phyloP scores from a whole-genome alignment of 495 filamentous ascomycete species.

The Usnea hakonensis region DNA sequence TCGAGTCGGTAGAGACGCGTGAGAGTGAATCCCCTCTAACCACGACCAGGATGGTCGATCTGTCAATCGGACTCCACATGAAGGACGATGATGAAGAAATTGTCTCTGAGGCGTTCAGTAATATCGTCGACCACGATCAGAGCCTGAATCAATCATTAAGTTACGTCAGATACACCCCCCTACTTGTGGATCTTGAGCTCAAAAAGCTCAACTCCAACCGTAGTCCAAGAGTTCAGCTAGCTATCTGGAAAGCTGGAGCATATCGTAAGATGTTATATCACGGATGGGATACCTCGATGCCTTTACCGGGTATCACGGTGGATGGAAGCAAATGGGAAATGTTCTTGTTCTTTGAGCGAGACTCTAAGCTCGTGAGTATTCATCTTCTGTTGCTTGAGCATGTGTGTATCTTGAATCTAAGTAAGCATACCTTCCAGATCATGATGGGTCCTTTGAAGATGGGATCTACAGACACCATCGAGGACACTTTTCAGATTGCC shows the following conservation, averaged over 20 bases:
- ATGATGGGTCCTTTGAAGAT: background rate
- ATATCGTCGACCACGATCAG: background rate
- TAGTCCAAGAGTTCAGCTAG: slow-evolving; percentile 4
- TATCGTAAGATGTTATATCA: slow-evolving; percentile 5
- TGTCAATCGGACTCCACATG: background rate
- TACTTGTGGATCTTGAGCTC: slow-evolving; percentile 6
- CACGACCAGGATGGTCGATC: slow-evolving; percentile 13
- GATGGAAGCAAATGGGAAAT: slow-evolving; percentile 1
- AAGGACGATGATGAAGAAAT: background rate
- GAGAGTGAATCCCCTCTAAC: background rate
- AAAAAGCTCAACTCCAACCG: background rate
- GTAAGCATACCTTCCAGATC: too few species aligned
- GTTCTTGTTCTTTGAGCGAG: slow-evolving; percentile 4
- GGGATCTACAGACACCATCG: background rate
- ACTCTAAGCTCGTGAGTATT: background rate
- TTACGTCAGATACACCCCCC: background rate
- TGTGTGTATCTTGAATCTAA: background rate
- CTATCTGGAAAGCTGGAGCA: slow-evolving; percentile 3
- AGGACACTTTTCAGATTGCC: slow-evolving; percentile 4
- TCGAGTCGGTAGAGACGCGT: background rate
- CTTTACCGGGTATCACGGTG: slow-evolving; percentile 7
- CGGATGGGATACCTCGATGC: slow-evolving; percentile 10
- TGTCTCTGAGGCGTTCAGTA: background rate
- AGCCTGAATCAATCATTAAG: slow-evolving; percentile 8
- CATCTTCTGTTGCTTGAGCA: background rate